Evolutionary conservation across 345 rosid genomes (phyloP).

Genomic region (Murraya koenigii): DNA sequence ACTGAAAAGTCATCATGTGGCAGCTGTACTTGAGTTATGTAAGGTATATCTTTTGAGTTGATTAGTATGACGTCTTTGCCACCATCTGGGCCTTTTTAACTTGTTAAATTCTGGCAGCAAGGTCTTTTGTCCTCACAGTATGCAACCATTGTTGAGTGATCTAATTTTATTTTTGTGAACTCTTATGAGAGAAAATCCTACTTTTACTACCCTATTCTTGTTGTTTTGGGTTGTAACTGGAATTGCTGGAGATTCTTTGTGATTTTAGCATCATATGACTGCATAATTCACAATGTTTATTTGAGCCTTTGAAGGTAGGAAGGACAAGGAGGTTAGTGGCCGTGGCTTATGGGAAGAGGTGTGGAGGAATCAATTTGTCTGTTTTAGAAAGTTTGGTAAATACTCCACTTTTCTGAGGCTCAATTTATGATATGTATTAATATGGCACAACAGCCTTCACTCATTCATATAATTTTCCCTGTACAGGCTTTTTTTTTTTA

Average conservation of each 20-base stretch:
- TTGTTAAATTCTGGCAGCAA: background rate
- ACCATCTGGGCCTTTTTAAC: background rate
- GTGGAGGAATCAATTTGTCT: conserved; percentile 75
- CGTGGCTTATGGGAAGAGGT: conserved; percentile 73
- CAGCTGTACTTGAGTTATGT: conserved; percentile 79
- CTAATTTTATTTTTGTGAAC: background rate
- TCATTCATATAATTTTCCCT: background rate
- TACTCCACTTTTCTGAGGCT: conserved; percentile 10
- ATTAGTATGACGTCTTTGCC: background rate
- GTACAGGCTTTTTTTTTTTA: background rate
- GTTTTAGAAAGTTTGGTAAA: conserved; percentile 74
- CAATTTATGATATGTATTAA: background rate
- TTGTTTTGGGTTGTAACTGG: background rate
- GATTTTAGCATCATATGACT: conserved; percentile 6
- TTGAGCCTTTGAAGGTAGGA: conserved; percentile 64
- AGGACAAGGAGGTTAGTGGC: conserved; percentile 80
- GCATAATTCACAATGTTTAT: conserved; percentile 16
- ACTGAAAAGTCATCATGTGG: conserved; percentile 63
- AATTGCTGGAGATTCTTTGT: conserved; percentile 12
- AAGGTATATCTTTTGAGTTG: conserved; percentile 45
- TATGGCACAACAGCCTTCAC: background rate
- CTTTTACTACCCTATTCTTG: background rate
- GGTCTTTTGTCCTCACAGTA: background rate
- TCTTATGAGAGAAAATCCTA: conserved; percentile 8
- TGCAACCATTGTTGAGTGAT: background rate